phyloP scores from a whole-genome alignment of 2,329 filamentous ascomycete genomes.

The Chaetomium globosum region DNA sequence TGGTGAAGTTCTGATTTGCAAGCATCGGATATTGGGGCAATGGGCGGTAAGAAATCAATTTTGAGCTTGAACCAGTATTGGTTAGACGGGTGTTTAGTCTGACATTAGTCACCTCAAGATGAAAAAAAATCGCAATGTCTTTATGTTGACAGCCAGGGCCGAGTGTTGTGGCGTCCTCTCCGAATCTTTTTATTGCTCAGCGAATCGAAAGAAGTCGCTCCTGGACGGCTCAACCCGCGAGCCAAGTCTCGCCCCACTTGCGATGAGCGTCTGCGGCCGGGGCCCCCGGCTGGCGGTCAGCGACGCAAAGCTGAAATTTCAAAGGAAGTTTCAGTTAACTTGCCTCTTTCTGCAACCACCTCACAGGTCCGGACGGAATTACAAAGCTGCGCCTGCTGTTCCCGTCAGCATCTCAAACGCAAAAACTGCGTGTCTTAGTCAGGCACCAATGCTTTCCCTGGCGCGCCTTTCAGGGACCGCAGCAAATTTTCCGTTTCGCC shows the following conservation, averaged over 20 bases:
- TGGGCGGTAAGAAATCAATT: background rate
- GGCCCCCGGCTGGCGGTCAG: background rate
- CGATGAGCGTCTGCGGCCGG: background rate
- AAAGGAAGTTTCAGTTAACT: slow-evolving; percentile 22
- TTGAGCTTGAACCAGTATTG: background rate
- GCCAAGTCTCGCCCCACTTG: slow-evolving; percentile 16
- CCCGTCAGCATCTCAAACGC: background rate
- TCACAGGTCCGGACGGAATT: background rate
- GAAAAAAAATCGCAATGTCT: too few species aligned
- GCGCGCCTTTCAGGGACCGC: background rate
- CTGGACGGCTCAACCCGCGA: slow-evolving; percentile 15
- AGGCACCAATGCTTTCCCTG: slow-evolving; percentile 3
- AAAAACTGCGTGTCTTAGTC: background rate
- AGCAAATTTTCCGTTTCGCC: background rate
- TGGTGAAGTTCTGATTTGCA: too few species aligned
- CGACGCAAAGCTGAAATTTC: slow-evolving; percentile 14
- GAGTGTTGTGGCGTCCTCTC: background rate
- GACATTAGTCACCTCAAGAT: background rate
- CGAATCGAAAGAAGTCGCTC: slow-evolving; percentile 6
- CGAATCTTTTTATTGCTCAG: background rate
- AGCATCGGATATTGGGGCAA: background rate
- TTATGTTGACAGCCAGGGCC: too few species aligned
- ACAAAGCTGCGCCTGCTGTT: background rate
- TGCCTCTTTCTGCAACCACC: background rate
- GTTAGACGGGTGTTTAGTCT: too few species aligned